A percentile compares a stretch with the other conserved stretches of the same genome.
These are phyloP conservation scores for Zoysia matrella DNA, from an alignment of 202 grass and related monocot species.

Conservation along the genomic window DNA sequence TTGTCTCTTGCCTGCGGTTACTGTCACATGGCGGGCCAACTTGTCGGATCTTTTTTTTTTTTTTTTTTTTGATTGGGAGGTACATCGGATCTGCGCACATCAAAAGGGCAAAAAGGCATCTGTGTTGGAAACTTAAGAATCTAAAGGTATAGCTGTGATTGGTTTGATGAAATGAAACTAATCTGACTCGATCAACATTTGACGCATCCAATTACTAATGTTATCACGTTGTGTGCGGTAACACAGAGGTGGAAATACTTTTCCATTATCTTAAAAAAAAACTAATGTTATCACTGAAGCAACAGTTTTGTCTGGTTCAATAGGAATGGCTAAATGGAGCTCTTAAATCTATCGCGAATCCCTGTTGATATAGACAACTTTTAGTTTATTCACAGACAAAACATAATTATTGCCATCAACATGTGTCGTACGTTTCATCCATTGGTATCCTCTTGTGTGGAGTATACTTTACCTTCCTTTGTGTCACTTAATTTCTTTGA, in stretches of 20 bases:
- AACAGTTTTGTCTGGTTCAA: slow-evolving; percentile 12
- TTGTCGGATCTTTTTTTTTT: too few species aligned
- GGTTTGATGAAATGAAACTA: neutral
- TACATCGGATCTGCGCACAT: too few species aligned
- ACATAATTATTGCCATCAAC: neutral
- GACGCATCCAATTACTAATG: neutral
- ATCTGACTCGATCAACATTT: neutral
- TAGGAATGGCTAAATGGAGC: slow-evolving; percentile 12
- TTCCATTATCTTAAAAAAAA: too few species aligned
- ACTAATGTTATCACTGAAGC: neutral
- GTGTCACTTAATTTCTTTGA: neutral
- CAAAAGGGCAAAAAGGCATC: slow-evolving; percentile 9
- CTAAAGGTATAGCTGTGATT: neutral
- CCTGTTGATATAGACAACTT: neutral
- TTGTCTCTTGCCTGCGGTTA: neutral
- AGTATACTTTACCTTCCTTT: neutral
- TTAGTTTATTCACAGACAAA: slow-evolving; percentile 5
- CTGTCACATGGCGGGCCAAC: neutral
- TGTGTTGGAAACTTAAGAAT: slow-evolving; percentile 18
- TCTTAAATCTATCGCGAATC: slow-evolving; percentile 9
- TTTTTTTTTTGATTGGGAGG: too few species aligned
- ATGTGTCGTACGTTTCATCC: neutral
- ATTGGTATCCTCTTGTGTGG: neutral
- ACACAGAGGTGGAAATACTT: too few species aligned
- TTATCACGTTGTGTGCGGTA: too few species aligned